Conservation (phyloP, 2,329 filamentous ascomycete species). For the Epichloe baconii region DNA sequence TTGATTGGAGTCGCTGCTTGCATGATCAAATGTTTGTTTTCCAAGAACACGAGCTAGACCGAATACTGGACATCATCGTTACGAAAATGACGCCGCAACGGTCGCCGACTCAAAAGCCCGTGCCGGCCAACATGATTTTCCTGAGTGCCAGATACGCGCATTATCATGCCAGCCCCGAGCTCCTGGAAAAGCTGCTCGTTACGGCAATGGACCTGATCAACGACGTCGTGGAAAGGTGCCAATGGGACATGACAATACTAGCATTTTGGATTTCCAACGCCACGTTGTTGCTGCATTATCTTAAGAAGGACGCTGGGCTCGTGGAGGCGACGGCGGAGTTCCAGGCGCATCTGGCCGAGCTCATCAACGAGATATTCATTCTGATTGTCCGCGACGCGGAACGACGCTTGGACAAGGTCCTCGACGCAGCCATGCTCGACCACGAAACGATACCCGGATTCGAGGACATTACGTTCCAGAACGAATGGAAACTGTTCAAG, state of each 20-base stretch:
- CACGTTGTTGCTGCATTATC: conserved; percentile 85
- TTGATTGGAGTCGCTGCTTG: conserved; percentile 86
- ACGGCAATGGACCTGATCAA: conserved; percentile 95
- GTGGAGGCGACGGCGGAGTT: conserved; percentile 74
- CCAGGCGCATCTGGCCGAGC: conserved; percentile 81
- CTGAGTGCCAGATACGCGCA: conserved; percentile 91
- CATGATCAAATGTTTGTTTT: conserved; percentile 99
- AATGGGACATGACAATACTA: conserved; percentile 99
- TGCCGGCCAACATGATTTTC: conserved; percentile 94
- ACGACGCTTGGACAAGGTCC: conserved; percentile 85
- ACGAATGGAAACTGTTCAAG: conserved; percentile 97
- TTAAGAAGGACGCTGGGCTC: conserved; percentile 84
- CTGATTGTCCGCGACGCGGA: conserved; percentile 94
- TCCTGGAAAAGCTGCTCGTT: conserved; percentile 67
- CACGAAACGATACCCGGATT: conserved; percentile 97
- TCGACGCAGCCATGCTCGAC: conserved; percentile 88
- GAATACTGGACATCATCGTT: conserved; percentile 89
- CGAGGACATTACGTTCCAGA: conserved; percentile 91
- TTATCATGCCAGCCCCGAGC: conserved; percentile 80
- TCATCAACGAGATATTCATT: conserved; percentile 97
- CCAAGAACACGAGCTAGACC: conserved; percentile 82
- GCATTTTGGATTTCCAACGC: conserved; percentile 99
- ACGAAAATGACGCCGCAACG: conserved; percentile 96
- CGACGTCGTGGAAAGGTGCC: conserved; percentile 83
- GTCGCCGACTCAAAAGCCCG: conserved; percentile 92